Conservation (phyloP, 805 yeast species). For the Maudiozyma pseudohumilis region DNA sequence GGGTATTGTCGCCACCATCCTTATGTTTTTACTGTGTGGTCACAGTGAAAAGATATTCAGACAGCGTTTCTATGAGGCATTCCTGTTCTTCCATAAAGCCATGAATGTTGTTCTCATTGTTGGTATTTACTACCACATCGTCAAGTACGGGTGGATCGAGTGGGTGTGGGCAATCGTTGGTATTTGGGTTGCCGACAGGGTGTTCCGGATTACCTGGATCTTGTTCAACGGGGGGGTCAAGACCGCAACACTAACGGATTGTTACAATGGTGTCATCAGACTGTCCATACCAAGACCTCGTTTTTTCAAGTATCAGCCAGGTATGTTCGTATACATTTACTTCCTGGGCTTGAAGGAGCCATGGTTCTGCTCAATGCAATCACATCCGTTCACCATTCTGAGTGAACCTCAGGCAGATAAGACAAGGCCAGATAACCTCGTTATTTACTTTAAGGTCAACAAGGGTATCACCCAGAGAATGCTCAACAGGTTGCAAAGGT, state of each 20-base stretch:
- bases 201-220: conserved; percentile 36
- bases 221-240: conserved; percentile 21
- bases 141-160: conserved; percentile 42
- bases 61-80: conserved; percentile 46
- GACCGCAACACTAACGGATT: conserved; percentile 18
- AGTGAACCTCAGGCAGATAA: conserved; percentile 31
- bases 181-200: conserved; percentile 44
- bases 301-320: conserved; percentile 42
- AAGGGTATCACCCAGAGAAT: conserved; percentile 47
- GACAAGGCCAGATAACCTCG: conserved; percentile 18
- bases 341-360: conserved; percentile 42
- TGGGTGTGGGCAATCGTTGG: conserved; percentile 37
- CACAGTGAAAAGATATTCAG: conserved; percentile 46
- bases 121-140: conserved; percentile 51
- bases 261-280: conserved; percentile 32
- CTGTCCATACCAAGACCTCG: conserved; percentile 34
- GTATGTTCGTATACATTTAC: conserved; percentile 47
- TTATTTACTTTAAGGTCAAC: conserved; percentile 41
- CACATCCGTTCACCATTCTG: conserved; percentile 62
- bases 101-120: conserved; percentile 44
- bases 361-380: conserved; percentile 41
- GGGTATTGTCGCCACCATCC: conserved; percentile 39
- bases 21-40: conserved; percentile 35
- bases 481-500: conserved; percentile 24
- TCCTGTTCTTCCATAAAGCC: conserved; percentile 47